Percentiles rank a stretch among this genome's conserved stretches.
Conservation (phyloP, 2,329 filamentous ascomycete species). For the Chaetomiaceae sp. region DNA sequence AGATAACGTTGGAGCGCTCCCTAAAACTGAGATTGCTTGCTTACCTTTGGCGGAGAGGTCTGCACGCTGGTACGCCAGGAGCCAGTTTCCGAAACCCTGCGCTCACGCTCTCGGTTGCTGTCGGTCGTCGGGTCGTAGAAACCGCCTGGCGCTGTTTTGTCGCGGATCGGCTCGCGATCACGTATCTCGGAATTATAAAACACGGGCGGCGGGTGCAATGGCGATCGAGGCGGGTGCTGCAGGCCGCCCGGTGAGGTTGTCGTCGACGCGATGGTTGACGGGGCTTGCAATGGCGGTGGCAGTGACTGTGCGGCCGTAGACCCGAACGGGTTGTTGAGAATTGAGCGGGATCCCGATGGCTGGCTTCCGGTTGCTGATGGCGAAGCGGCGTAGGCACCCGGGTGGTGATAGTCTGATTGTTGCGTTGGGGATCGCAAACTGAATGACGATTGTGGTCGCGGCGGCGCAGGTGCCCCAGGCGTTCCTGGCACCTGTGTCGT, state of each 20-base stretch:
- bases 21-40: slow-evolving; percentile 26
- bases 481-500: slow-evolving; percentile 27
- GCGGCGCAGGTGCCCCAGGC: slow-evolving; percentile 27
- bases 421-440: slow-evolving; percentile 47
- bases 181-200: slow-evolving; percentile 37
- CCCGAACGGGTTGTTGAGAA: slow-evolving; percentile 36
- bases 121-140: slow-evolving; percentile 54
- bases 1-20: slow-evolving; percentile 17
- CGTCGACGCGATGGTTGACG: slow-evolving; percentile 10
- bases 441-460: slow-evolving; percentile 42
- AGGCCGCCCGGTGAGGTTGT: slow-evolving; percentile 19
- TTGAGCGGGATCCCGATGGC: slow-evolving; percentile 28
- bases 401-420: slow-evolving; percentile 30
- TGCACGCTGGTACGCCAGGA: slow-evolving; percentile 44
- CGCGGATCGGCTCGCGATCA: slow-evolving; percentile 33
- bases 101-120: slow-evolving; percentile 45
- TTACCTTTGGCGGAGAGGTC: slow-evolving; percentile 46
- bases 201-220: slow-evolving; percentile 40
- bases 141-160: slow-evolving; percentile 40
- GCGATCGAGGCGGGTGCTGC: slow-evolving; percentile 37
- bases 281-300: slow-evolving; percentile 22
- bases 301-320: slow-evolving; percentile 32
- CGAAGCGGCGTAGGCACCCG: slow-evolving; percentile 29
- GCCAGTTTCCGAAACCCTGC: slow-evolving; percentile 41
- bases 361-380: slow-evolving; percentile 28